Base-by-base conservation (phyloP, 2,329 filamentous ascomycete genomes). In the Nannizziopsis barbatae region DNA sequence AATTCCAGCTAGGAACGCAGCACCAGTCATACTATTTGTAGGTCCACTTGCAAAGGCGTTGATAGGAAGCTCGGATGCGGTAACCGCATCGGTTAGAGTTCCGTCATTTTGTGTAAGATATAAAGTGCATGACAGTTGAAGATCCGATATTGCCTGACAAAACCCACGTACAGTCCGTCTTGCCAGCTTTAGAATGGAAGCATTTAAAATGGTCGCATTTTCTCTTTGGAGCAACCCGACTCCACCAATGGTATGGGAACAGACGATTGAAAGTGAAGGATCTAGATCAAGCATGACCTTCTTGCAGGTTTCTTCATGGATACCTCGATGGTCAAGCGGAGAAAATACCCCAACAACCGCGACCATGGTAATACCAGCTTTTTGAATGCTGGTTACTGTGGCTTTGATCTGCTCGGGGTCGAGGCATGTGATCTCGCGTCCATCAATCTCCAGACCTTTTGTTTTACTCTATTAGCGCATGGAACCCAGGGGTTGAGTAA, bases 31-130 rank as follows among this genome's bases (percentile, higher is more conserved):
- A 48, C 75, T 79, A 57, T 83, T 83, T 0, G 79, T 81, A 2
- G 79, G 76, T 0, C 79, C 79, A 35, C 74, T 78, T 0, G 76
- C 77, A 55, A 83, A 82, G 0, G 76, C 81, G 42, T 74, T 66
- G 42, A 82, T 79, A 0, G 80, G 80, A 18, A 79, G 63, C 12
- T 69, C 64, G 0, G 76, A 71, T 1, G 79, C 79, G 46, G 70
- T 66, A 2, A 70, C 68, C 0, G 72, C 75, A 5, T 74, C 71
- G 5, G 79, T 62, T 2, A 83, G 67, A 0, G 77, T 81, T 1
- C 80, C 79, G 53, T 82, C 79, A 42, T 83, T 83, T 55, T 81
- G 74, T 0, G 78, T 79, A 35, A 83, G 67, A 52, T 79, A 82
- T 0, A 80, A 68, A 0, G 75, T 75, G 38, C 76, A 80, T 0